phyloP scores from a whole-genome alignment of 371 early-diverging fungal species.

The Mucor plumbeus region DNA sequence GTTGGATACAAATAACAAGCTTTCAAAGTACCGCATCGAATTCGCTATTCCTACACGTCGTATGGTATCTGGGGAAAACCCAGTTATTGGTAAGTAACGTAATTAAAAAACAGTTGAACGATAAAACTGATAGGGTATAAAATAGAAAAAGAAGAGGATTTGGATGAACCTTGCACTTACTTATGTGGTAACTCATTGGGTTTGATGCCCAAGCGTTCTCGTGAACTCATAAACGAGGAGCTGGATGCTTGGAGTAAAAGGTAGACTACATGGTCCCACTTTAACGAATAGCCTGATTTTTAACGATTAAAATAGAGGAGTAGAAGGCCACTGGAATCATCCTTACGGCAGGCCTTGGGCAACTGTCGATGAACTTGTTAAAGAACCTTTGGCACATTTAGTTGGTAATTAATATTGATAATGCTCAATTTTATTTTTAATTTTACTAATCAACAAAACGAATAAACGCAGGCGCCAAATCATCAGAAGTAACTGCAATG shows the following conservation, averaged over 20 bases:
- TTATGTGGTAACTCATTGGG: slow-evolving; percentile 96
- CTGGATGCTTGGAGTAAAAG: slow-evolving; percentile 85
- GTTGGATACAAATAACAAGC: slow-evolving; percentile 66
- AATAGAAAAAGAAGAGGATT: slow-evolving; percentile 24
- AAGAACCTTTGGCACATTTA: slow-evolving; percentile 72
- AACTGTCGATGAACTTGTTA: slow-evolving; percentile 78
- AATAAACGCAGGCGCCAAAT: slow-evolving; percentile 67
- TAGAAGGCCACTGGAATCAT: slow-evolving; percentile 88
- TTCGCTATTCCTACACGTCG: slow-evolving; percentile 70
- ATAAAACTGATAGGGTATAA: neutral
- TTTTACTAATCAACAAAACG: neutral
- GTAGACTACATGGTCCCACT: slow-evolving; percentile 32
- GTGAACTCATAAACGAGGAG: slow-evolving; percentile 80
- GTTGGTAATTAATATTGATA: slow-evolving; percentile 63
- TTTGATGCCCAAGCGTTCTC: slow-evolving; percentile 77
- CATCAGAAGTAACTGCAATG: slow-evolving; percentile 90
- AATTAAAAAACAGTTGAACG: neutral
- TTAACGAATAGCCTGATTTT: neutral
- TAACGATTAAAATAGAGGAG: slow-evolving; percentile 60
- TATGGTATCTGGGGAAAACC: slow-evolving; percentile 37
- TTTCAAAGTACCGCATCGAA: slow-evolving; percentile 63
- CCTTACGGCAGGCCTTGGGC: slow-evolving; percentile 89
- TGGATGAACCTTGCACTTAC: slow-evolving; percentile 70
- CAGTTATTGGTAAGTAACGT: slow-evolving; percentile 15
- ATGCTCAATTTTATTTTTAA: neutral